Percentiles rank a stretch among this genome's conserved stretches.
phyloP scores from a whole-genome alignment of 169 alveolate genomes.

The Plasmodium sp. region DNA sequence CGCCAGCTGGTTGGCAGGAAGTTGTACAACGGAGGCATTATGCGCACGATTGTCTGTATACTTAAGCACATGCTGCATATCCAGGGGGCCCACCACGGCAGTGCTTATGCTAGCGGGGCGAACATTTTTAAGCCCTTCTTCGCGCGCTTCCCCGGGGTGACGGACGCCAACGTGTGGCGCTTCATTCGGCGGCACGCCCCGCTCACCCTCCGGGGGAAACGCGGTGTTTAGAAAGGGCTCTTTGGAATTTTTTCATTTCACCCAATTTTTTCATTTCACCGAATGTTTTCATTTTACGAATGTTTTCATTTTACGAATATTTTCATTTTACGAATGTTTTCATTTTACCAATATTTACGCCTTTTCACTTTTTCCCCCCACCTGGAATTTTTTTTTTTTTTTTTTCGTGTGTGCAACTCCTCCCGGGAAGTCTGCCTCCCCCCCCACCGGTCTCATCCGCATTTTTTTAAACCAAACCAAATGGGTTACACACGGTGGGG shows the following conservation, averaged over 20 bases:
- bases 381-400: too few relatives aligned
- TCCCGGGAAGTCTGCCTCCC: background rate
- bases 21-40: background rate
- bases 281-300: too few relatives aligned
- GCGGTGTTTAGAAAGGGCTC: background rate
- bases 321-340: background rate
- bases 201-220: background rate
- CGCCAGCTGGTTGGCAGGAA: background rate
- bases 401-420: background rate
- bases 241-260: background rate
- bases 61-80: conserved; percentile 21
- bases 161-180: conserved; percentile 28
- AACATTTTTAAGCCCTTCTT: conserved; percentile 6
- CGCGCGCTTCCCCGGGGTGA: background rate
- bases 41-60: conserved; percentile 19
- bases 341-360: background rate
- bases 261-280: background rate
- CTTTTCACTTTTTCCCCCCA: background rate
- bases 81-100: background rate
- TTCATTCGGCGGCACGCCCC: background rate
- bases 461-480: background rate
- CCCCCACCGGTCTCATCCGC: background rate
- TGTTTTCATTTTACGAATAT: background rate
- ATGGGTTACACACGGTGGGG: background rate
- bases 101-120: background rate